A percentile compares a stretch with the other conserved stretches of the same genome.
phyloP scores from a whole-genome alignment of 768 basidiomycete genomes.

The Kwoniella mangroviensis region DNA sequence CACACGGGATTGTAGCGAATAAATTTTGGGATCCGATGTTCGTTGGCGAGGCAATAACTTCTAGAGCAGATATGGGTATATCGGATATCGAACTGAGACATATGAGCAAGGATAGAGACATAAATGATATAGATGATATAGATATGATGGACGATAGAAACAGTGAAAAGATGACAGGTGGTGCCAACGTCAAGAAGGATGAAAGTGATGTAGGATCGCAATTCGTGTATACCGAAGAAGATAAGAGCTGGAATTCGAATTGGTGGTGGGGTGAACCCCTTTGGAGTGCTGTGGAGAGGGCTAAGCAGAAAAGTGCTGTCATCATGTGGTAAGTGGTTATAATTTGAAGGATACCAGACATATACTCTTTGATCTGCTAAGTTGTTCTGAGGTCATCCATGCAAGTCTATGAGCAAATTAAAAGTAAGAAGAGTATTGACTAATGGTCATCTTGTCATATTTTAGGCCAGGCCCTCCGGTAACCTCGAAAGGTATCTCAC shows the following conservation, averaged over 20 bases:
- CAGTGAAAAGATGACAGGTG: conserved; percentile 51
- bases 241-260: conserved; percentile 67
- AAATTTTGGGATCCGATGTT: conserved; percentile 83
- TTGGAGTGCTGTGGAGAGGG: conserved; percentile 84
- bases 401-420: too few relatives aligned
- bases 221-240: conserved; percentile 62
- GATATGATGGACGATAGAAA: too few relatives aligned
- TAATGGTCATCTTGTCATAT: too few relatives aligned
- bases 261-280: conserved; percentile 97
- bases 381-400: too few relatives aligned
- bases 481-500: conserved; percentile 68
- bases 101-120: background rate
- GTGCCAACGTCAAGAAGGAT: background rate
- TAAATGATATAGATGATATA: conserved; percentile 72
- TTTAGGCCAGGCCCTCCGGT: conserved; percentile 79
- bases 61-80: background rate
- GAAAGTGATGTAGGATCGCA: conserved; percentile 12
- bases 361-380: background rate
- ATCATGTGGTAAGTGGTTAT: conserved; percentile 77
- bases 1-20: conserved; percentile 89
- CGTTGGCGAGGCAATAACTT: background rate
- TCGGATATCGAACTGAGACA: background rate
- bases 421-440: too few relatives aligned
- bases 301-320: conserved; percentile 77
- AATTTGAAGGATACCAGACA: background rate